phyloP scores from a whole-genome alignment of 495 filamentous ascomycete genomes.

The Tuber aestivum region DNA sequence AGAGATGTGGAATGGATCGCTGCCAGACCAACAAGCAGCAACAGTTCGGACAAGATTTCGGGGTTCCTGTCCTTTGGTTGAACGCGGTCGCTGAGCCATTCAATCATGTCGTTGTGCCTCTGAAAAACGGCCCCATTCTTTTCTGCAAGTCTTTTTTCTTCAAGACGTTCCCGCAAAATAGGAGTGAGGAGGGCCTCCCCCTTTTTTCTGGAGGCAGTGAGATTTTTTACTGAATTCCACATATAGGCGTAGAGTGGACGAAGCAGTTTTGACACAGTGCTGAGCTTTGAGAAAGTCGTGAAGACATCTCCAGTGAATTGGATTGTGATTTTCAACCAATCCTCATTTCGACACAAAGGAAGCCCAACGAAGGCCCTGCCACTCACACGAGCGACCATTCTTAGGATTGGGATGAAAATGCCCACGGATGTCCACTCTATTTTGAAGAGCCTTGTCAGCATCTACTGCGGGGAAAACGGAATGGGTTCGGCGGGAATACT shows the following conservation, averaged over 20 bases:
- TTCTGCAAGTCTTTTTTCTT: slow-evolving; percentile 22
- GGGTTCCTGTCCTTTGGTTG: slow-evolving; percentile 7
- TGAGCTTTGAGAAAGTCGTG: slow-evolving; percentile 42
- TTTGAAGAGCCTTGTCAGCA: background rate
- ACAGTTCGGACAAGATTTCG: slow-evolving; percentile 19
- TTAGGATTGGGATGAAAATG: slow-evolving; percentile 45
- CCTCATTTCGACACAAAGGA: slow-evolving; percentile 50
- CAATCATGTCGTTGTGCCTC: slow-evolving; percentile 40
- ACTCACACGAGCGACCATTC: slow-evolving; percentile 54
- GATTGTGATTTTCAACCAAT: slow-evolving; percentile 56
- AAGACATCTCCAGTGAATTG: slow-evolving; percentile 55
- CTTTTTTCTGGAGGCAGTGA: slow-evolving; percentile 7
- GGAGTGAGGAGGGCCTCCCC: slow-evolving; percentile 28
- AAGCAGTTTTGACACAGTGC: slow-evolving; percentile 44
- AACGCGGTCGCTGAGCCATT: slow-evolving; percentile 42
- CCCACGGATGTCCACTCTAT: slow-evolving; percentile 47
- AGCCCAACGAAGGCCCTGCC: slow-evolving; percentile 56
- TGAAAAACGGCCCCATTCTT: slow-evolving; percentile 21
- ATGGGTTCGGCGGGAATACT: background rate
- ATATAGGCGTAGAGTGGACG: slow-evolving; percentile 41
- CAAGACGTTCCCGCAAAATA: slow-evolving; percentile 24
- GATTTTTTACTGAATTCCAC: background rate
- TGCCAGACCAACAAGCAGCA: slow-evolving; percentile 42
- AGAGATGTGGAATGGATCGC: slow-evolving; percentile 44
- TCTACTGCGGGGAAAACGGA: background rate